Conservation (phyloP, 352 stramenopile genomes). For the Lagenidium giganteum region DNA sequence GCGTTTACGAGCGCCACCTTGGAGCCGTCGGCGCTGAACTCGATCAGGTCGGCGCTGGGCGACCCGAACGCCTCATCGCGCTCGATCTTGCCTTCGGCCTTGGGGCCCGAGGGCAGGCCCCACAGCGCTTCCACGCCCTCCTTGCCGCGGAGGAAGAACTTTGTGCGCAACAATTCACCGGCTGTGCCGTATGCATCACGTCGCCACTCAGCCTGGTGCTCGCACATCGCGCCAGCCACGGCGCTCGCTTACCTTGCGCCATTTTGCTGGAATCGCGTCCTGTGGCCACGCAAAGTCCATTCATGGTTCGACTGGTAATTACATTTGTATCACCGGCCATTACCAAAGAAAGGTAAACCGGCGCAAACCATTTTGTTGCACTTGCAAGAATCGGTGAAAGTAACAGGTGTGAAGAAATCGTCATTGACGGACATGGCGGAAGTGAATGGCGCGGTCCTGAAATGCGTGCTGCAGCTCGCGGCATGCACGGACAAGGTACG, state of each 20-base stretch:
- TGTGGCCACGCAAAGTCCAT: too few relatives aligned
- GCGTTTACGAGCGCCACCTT: slow-evolving; percentile 62
- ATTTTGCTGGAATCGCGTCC: too few relatives aligned
- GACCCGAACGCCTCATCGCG: slow-evolving; percentile 42
- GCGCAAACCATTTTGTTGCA: too few relatives aligned
- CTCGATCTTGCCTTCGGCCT: slow-evolving; percentile 44
- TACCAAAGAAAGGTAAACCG: too few relatives aligned
- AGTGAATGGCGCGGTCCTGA: slow-evolving; percentile 54
- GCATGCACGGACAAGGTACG: slow-evolving; percentile 73
- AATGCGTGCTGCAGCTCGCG: slow-evolving; percentile 70
- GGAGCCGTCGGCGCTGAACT: slow-evolving; percentile 65
- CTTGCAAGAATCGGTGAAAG: too few relatives aligned
- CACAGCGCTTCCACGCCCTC: slow-evolving; percentile 70
- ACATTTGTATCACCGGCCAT: too few relatives aligned
- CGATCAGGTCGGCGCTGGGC: slow-evolving; percentile 53
- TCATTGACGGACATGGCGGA: slow-evolving; percentile 36
- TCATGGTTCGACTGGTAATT: too few relatives aligned
- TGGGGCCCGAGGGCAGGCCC: slow-evolving; percentile 51
- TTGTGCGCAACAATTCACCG: slow-evolving; percentile 47
- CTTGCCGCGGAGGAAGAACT: slow-evolving; percentile 83
- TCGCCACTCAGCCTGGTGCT: too few relatives aligned
- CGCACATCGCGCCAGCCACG: too few relatives aligned
- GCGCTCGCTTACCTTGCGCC: too few relatives aligned
- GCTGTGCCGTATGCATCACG: too few relatives aligned
- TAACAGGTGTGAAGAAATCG: too few relatives aligned